These are phyloP conservation scores for Pinus taeda DNA, from an alignment of 75 land plant genomes.

Conservation along the genomic window DNA sequence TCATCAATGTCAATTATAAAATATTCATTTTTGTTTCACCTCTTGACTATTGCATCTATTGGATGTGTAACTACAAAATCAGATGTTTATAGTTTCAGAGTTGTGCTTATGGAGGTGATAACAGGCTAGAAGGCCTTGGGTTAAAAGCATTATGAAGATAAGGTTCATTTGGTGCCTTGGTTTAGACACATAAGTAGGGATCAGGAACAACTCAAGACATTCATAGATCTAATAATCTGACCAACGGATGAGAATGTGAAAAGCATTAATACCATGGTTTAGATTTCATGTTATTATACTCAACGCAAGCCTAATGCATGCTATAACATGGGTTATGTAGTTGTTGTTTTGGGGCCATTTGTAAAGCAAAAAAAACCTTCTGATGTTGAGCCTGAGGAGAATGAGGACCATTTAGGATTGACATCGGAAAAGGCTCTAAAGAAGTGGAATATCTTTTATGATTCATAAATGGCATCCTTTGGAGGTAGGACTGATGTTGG, in stretches of 20 bases:
- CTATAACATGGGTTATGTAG: constrained; percentile 31
- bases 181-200: constrained; percentile 50
- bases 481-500: neutral
- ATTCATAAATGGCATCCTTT: neutral
- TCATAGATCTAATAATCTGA: constrained; percentile 33
- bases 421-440: neutral
- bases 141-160: constrained; percentile 49
- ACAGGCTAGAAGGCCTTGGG: constrained; percentile 67
- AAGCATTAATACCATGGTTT: constrained; percentile 23
- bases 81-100: constrained; percentile 88
- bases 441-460: constrained; percentile 11
- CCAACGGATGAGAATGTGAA: constrained; percentile 39
- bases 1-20: too few species aligned
- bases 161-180: constrained; percentile 58
- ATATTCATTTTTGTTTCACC: too few species aligned
- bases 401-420: neutral
- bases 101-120: constrained; percentile 73
- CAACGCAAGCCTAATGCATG: constrained; percentile 18
- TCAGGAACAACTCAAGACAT: constrained; percentile 27
- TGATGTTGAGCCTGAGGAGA: constrained; percentile 6
- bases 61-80: constrained; percentile 75
- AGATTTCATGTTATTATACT: constrained; percentile 27
- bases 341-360: constrained; percentile 15
- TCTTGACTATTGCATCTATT: constrained; percentile 39
- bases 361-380: constrained; percentile 24